Base-by-base conservation (phyloP, 2,329 filamentous ascomycete genomes). In the Sporothrix inflata region DNA sequence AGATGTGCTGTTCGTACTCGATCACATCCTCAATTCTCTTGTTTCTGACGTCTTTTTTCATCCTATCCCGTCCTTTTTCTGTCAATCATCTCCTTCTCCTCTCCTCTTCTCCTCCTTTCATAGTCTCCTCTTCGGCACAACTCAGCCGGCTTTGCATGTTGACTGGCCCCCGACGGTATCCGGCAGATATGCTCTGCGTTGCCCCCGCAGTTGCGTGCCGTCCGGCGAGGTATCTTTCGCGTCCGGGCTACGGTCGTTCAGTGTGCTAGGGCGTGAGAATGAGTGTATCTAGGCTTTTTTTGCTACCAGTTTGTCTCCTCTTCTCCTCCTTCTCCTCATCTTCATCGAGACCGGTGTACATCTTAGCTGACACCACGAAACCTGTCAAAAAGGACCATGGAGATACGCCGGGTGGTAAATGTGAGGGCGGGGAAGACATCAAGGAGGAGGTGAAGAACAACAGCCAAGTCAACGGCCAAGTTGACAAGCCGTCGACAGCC, bases 161-260 rank as follows among this genome's bases (percentile, higher is more conserved):
- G 12, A 4, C n/a, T 24, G 34, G 12, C 60, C 3, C n/a, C 34
- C 40, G 60, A 45, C 14, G 21, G n/a, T 27, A 45, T 65, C 60
- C 60, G 60, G 60, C 38, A 65, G 60, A 65, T 27, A 65, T 61
- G 55, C 9, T 30, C 24, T 30, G 51, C 24, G 24, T 55, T 21
- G 16, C 55, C 60, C 60, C 60, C 60, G 60, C 60, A 65, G n/a
- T n/a, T 61, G 34, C 51, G 21, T 40, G 55, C 19, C 55, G 30
- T n/a, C 34, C 55, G 34, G 34, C 11, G 60, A 65, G 11, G 60
- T 45, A 45, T 27, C 40, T 65, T 27, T 16, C 21, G n/a, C 34
- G 60, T 27, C 60, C 21, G 40, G 38, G 14, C 60, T 45, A 65
- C 60, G n/a, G 11, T n/a, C n/a, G 60, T 42, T 24, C 8, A 9